phyloP scores from a whole-genome alignment of 2,329 filamentous ascomycete genomes.

The Penicillium palitans region DNA sequence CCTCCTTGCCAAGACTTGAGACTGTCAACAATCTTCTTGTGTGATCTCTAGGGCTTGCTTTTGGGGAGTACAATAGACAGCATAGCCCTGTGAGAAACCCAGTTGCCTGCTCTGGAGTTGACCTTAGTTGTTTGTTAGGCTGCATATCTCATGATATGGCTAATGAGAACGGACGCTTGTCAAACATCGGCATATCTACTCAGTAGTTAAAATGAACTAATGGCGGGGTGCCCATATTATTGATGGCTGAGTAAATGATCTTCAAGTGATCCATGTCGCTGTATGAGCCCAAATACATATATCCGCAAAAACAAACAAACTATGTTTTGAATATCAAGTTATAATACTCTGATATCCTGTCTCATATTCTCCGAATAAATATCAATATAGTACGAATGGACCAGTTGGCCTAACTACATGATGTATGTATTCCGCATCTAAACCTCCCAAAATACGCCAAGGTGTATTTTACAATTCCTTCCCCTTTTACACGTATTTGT shows the following conservation, averaged over 20 bases:
- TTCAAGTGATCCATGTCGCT: neutral
- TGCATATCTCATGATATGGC: neutral
- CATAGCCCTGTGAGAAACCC: neutral
- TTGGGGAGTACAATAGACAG: neutral
- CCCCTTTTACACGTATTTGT: neutral
- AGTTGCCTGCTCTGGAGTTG: neutral
- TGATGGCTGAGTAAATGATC: neutral
- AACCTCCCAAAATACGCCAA: neutral
- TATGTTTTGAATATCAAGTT: too few species aligned
- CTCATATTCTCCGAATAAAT: neutral
- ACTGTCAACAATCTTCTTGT: neutral
- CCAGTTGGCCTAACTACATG: too few species aligned
- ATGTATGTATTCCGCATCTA: neutral
- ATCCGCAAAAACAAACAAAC: too few species aligned
- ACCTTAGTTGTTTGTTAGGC: neutral
- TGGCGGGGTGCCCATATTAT: neutral
- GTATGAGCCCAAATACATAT: neutral
- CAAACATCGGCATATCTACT: neutral
- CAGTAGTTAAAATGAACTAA: neutral
- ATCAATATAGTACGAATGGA: too few species aligned
- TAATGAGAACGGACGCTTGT: neutral
- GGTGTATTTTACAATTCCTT: neutral
- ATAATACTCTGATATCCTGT: too few species aligned
- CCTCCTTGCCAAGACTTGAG: constrained; percentile 15
- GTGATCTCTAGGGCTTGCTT: neutral